Conservation (phyloP, 345 rosid species). For the Noccaea caerulescens region DNA sequence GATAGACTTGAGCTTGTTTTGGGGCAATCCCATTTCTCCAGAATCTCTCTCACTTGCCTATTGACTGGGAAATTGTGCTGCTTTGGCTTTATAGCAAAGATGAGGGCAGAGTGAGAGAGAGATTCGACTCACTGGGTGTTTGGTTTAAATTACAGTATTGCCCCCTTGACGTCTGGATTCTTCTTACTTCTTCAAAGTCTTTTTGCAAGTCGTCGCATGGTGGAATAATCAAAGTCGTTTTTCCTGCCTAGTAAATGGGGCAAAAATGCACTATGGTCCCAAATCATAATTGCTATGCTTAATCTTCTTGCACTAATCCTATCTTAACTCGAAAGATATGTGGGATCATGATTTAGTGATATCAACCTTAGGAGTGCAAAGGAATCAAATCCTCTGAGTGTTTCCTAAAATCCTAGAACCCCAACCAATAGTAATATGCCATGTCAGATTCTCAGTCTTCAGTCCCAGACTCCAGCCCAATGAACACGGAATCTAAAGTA, state of each 20-base stretch:
- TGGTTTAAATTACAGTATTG: conserved; percentile 26
- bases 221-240: conserved; percentile 39
- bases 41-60: neutral
- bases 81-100: conserved; percentile 15
- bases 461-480: too few species aligned
- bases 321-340: too few species aligned
- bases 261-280: conserved; percentile 3
- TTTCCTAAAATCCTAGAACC: too few species aligned
- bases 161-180: conserved; percentile 10
- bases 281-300: conserved; percentile 8
- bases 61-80: neutral
- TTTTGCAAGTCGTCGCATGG: conserved; percentile 35
- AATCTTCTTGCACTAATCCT: conserved; percentile 17
- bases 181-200: conserved; percentile 9
- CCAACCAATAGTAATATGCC: too few species aligned
- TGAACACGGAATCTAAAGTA: too few species aligned
- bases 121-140: conserved; percentile 20
- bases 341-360: too few species aligned
- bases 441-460: too few species aligned
- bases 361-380: too few species aligned
- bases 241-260: conserved; percentile 14
- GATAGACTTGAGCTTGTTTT: conserved; percentile 22
- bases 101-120: conserved; percentile 8
- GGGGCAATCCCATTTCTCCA: conserved; percentile 34
- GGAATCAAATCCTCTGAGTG: too few species aligned